Base-by-base conservation (phyloP, 441 rosid genomes). In the Corymbia calophylla region DNA sequence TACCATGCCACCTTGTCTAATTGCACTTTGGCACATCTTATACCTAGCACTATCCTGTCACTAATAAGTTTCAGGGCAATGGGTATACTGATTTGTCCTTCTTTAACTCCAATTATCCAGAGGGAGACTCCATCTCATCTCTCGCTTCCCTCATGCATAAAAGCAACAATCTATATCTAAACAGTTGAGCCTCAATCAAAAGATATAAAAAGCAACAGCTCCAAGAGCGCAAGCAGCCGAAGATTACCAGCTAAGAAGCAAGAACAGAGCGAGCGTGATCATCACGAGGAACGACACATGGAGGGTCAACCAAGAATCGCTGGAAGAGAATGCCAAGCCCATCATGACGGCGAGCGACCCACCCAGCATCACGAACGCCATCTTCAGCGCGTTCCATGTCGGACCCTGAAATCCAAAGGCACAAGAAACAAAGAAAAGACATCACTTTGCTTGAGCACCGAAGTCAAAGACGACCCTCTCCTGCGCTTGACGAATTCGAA, bases 321-420 rank as follows among this genome's bases (percentile, higher is more conserved):
- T 94, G 15, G 97, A 94, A 35, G 97, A 94, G 95, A 97, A 95
- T 58, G 99, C 98, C 86, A 98, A 87, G 54, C 97, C 95, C 89
- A 97, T 93, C 97, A 98, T 97, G 89, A 95, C 92, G 89, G 95
- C 93, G 58, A 96, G 97, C 82, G 92, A 93, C 86, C 94, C 66
- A 91, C 97, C 99, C 91, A 97, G 91, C 92, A 97, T 89, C 86
- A 96, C 87, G 91, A 97, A 97, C 90, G 97, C 92, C 23, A 96
- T 94, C 93, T 93, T 98, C 51, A 98, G 90, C 3, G 96, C 92
- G 93, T 91, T 96, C 98, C 99, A 96, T 87, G 99, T 97, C 29
- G 99, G 97, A 73, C 91, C 98, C 99, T 98, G 95, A 91, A 90
- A 92, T 80, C 87, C 10, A 23, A 48, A 23, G 18, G 73, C 90